These are phyloP conservation scores for Talinum fruticosum DNA, from an alignment of 148 eudicot species.

Conservation along the genomic window DNA sequence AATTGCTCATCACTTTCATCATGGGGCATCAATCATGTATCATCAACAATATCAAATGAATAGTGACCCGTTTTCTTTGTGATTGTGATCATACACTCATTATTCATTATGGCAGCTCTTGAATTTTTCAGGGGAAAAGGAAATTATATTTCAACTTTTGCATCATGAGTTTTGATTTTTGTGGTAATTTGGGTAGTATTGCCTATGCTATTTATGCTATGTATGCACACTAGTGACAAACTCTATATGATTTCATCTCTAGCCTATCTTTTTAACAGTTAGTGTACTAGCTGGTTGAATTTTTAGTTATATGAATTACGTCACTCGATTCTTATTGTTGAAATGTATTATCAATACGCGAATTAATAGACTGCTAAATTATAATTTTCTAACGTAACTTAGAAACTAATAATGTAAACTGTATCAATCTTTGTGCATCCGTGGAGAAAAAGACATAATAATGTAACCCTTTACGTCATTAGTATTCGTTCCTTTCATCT, in stretches of 20 bases:
- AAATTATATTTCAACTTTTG: constrained; percentile 1
- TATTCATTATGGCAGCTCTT: constrained; percentile 7
- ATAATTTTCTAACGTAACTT: no score
- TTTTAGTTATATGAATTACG: neutral
- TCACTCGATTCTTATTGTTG: neutral
- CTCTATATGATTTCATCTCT: neutral
- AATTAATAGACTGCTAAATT: no score
- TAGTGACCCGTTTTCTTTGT: neutral
- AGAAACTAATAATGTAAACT: no score
- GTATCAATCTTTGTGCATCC: no score
- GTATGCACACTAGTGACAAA: neutral
- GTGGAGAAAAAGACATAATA: no score
- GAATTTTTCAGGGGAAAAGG: neutral
- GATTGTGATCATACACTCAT: constrained; percentile 8
- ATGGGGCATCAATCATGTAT: constrained; percentile 2
- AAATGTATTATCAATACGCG: no score
- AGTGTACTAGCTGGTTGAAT: neutral
- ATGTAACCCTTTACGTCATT: no score
- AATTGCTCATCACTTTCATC: neutral
- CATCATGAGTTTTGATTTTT: constrained; percentile 6
- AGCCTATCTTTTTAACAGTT: neutral
- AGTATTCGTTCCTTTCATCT: no score
- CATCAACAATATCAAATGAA: neutral
- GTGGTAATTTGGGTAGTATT: neutral
- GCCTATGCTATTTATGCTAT: neutral